Base-by-base conservation (phyloP, 192 early-diverging fungal genomes). In the Phlyctochytrium arcticum region DNA sequence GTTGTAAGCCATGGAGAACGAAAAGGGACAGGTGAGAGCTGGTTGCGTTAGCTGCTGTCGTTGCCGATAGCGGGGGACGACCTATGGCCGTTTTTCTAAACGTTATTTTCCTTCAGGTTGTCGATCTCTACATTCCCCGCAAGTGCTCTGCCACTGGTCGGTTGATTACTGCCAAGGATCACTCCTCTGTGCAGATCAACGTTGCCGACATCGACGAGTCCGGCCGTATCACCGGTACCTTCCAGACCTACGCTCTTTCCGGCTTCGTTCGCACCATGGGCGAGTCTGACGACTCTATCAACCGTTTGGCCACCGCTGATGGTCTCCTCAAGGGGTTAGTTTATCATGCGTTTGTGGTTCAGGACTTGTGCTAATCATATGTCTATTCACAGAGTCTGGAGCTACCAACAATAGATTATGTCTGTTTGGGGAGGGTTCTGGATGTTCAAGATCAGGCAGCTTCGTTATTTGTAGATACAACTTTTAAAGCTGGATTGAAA, bases 131-230 rank as follows among this genome's bases (percentile, higher is more conserved):
- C 89, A 87, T 93, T 63, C 94, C 94, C 60, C 81, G 94, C 77
- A 96, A 96, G 87, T 96, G 94, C 92, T 94, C 94, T 51, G 95
- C 93, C 78, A 99, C 95, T 74, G 92, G 92, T 83, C 93, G 96
- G 75, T 86, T 99, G 59, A 96, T 99, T 78, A 88, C 83, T 69
- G 89, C 96, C 83, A 96, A 97, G 88, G 96, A 99, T 83, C 96
- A 99, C 85, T 89, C 95, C 54, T 88, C 93, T 33, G 90, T 99
- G 80, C 96, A 98, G 82, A 86, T 98, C 87, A 97, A 93, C 89
- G 78, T 97, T 71, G 93, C 80, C 61, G 91, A 93, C 64, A 93
- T 97, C 58, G 88, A 97, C 72, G 91, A 85, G 56, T 82, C 81
- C 50, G 94, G 94, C 64, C 82, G 79, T 64, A 70, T 82, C 72